Base-by-base conservation (phyloP, 108 stramenopile genomes). In the Schizochytrium sp. region DNA sequence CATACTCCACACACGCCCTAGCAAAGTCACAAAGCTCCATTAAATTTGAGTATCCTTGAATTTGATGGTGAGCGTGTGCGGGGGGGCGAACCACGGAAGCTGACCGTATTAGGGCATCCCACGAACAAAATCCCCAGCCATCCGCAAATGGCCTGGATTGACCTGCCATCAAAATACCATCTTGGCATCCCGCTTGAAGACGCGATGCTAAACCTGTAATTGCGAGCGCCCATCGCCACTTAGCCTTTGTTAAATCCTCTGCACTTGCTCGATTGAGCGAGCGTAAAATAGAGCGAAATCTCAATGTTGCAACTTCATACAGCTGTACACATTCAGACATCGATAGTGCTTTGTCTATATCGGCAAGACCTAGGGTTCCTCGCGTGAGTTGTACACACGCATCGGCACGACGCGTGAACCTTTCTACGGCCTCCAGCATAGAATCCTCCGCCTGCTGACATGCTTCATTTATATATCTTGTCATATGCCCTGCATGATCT, bases 21-120 rank as follows among this genome's bases (percentile, higher is more conserved):
- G 76, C 76, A 42, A 83, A 83, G 10, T 83, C 76, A 53, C 76
- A 83, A 10, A 83, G 5, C 76, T 55, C 50, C 7, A 83, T 49
- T n/a, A 83, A 83, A 10, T 46, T 12, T 7, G 64, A 38, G 28
- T 38, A 69, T 28, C 28, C 28, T 28, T 28, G 28, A 28, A 28
- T 28, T 28, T 28, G 28, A 28, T 28, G 28, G 28, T 28, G 28
- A 28, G 28, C 28, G 28, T 28, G 28, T 28, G 28, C 28, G 28
- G 28, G 28, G 28, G 28, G 28, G 28, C 28, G 28, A 28, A 28
- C 59, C 0, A n/a, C 59, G 59, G 59, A 60, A 60, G 59, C 19
- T 19, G 76, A 40, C 17, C 38, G 76, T 53, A 55, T 13, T 13
- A 83, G 1, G 15, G 76, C 50, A 38, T 55, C 76, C 76, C 47